Percentiles rank a stretch among this genome's conserved stretches.
phyloP scores from a whole-genome alignment of 352 stramenopile genomes.

The Phytophthora brassicae region DNA sequence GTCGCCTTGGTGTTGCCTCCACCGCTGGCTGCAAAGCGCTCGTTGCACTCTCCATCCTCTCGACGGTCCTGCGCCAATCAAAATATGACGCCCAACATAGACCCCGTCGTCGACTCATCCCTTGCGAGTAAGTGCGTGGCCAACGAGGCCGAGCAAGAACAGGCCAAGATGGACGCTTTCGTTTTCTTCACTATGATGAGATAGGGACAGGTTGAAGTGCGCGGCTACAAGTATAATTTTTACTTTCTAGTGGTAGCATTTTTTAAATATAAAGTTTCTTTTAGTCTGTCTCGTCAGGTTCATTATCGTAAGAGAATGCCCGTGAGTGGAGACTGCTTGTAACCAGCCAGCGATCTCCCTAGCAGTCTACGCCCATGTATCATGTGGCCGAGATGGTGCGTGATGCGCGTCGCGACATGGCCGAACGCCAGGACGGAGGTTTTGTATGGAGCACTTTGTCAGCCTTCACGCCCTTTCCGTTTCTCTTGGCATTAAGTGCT shows the following conservation, averaged over 20 bases:
- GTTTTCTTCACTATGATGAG: conserved; percentile 51
- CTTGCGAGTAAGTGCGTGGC: too few relatives aligned
- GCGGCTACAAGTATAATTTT: not conserved
- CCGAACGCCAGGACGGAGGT: conserved; percentile 60
- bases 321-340: too few relatives aligned
- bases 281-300: too few relatives aligned
- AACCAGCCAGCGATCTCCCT: not conserved
- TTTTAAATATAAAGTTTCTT: too few relatives aligned
- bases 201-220: conserved; percentile 14
- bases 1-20: conserved; percentile 23
- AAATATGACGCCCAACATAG: conserved; percentile 6
- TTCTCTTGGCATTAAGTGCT: conserved; percentile 60
- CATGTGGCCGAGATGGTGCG: conserved; percentile 84
- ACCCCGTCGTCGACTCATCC: conserved; percentile 10
- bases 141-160: conserved; percentile 33
- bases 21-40: conserved; percentile 25
- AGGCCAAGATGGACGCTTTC: conserved; percentile 50
- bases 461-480: conserved; percentile 79
- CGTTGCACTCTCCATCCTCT: conserved; percentile 17
- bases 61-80: conserved; percentile 19
- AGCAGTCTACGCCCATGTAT: conserved; percentile 52
- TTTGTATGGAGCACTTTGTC: conserved; percentile 46
- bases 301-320: too few relatives aligned
- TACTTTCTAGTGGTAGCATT: too few relatives aligned
- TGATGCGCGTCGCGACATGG: conserved; percentile 78